Base-by-base conservation (phyloP, 768 basidiomycete genomes). In the Phlegmacium glaucopus region DNA sequence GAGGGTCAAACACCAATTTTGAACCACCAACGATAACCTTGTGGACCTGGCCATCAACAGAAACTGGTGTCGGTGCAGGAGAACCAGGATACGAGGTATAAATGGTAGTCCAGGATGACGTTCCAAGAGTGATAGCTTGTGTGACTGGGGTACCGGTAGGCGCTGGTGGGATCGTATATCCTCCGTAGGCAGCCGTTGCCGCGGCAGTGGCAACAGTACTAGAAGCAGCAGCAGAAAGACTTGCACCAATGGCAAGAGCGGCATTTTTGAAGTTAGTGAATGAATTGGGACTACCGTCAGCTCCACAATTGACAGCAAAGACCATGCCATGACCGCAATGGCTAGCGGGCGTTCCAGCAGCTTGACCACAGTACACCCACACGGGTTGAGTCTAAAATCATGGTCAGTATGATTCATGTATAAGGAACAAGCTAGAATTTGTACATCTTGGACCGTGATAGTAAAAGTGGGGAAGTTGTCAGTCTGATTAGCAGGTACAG, bases 241-340 rank as follows among this genome's bases (percentile, higher is more conserved):
- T 71, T 22, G 75, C 75, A 47, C 80, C 82, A 42, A 79, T 61
- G 3, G 74, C 76, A 38, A 82, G 68, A 28, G 82, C 81, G 29
- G 79, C 59, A 11, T 72, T 67, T 68, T 82, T 77, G 72, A 83
- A 83, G 56, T 76, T 76, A 39, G 68, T 65, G 69, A 84, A 83
- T 6, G 82, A 82, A 66, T 83, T 83, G 41, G 76, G 61, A 36
- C 70, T 51, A 48, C 75, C 80, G 53, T 77, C 77, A 2, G 66
- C 54, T 30, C 78, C 78, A 62, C 79, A 80, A 65, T 85, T 84
- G 59, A 83, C 73, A 15, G 80, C 75, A 58, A 83, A 83, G 36
- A 85, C 80, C 82, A 85, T 84, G 55, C 82, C 82, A 50, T 65
- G 55, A 45, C 80, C 80, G 54, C 83, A 84, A 61, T 85, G 83